Conservation (phyloP, 495 filamentous ascomycete species). For the Pyronema omphalodes region DNA sequence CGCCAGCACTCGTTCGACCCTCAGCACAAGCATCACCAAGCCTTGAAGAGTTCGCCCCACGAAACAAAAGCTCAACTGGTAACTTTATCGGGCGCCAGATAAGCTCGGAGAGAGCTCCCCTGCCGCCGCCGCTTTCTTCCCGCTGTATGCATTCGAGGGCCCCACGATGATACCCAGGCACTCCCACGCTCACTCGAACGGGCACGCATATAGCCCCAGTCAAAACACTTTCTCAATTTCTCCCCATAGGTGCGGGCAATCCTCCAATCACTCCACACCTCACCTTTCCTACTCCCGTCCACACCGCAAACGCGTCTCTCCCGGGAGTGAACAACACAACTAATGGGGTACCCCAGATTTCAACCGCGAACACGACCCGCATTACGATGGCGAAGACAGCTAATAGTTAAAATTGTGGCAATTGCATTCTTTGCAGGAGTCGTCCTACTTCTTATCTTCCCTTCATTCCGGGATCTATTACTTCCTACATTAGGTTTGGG, state of each 20-base stretch:
- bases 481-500: slow-evolving; percentile 55
- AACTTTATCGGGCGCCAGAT: too few relatives aligned
- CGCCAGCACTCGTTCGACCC: too few relatives aligned
- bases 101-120: too few relatives aligned
- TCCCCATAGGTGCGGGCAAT: slow-evolving; percentile 53
- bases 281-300: slow-evolving; percentile 4
- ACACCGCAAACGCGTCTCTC: not conserved
- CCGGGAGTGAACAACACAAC: not conserved
- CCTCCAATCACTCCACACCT: not conserved
- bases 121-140: too few relatives aligned
- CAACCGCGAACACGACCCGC: slow-evolving; percentile 66
- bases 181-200: slow-evolving; percentile 52
- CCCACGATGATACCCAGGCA: slow-evolving; percentile 24
- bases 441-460: slow-evolving; percentile 38
- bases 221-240: slow-evolving; percentile 62
- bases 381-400: slow-evolving; percentile 51
- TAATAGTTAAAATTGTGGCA: slow-evolving; percentile 47
- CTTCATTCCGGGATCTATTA: slow-evolving; percentile 50
- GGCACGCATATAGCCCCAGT: slow-evolving; percentile 45
- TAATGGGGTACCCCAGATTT: slow-evolving; percentile 40
- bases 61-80: too few relatives aligned
- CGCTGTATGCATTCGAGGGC: slow-evolving; percentile 4
- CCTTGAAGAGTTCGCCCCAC: too few relatives aligned
- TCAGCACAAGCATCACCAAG: too few relatives aligned
- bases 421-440: slow-evolving; percentile 28